Evolutionary conservation across 257 asterid species (phyloP).

Genomic region (Nyctanthes arbortristis): DNA sequence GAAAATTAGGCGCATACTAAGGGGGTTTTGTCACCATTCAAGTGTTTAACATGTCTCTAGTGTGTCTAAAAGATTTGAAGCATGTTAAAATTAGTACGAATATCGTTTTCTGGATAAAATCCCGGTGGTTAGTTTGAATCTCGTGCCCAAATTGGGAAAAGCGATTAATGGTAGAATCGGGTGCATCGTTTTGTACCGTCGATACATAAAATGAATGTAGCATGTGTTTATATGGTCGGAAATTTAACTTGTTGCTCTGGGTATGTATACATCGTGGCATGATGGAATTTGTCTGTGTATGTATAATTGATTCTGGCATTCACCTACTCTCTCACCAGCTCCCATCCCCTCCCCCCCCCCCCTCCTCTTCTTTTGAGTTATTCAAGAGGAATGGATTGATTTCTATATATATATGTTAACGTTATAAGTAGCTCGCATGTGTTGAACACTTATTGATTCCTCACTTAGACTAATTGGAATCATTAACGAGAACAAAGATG

Average conservation of each 20-base stretch:
- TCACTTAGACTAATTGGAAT: too few species aligned
- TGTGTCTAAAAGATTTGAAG: too few species aligned
- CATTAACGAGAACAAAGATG: too few species aligned
- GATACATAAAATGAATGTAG: neutral
- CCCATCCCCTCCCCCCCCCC: too few species aligned
- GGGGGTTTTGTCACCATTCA: conserved; percentile 34
- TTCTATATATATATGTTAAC: too few species aligned
- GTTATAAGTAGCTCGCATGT: too few species aligned
- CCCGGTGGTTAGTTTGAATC: neutral
- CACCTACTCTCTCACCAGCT: too few species aligned
- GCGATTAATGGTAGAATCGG: neutral
- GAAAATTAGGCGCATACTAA: conserved; percentile 25
- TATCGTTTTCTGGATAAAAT: neutral
- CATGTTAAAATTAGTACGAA: too few species aligned
- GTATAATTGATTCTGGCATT: conserved; percentile 5
- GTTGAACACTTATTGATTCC: too few species aligned
- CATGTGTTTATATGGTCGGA: conserved; percentile 12
- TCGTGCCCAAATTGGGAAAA: neutral
- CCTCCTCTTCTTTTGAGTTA: neutral
- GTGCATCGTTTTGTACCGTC: too few species aligned
- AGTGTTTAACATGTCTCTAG: conserved; percentile 2
- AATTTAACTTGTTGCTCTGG: conserved; percentile 26
- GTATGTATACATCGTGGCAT: conserved; percentile 24
- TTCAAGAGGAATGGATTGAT: neutral
- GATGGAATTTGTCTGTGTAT: conserved; percentile 30